phyloP scores from a whole-genome alignment of 164 flowering plant genomes.

The Litsea cubeba region DNA sequence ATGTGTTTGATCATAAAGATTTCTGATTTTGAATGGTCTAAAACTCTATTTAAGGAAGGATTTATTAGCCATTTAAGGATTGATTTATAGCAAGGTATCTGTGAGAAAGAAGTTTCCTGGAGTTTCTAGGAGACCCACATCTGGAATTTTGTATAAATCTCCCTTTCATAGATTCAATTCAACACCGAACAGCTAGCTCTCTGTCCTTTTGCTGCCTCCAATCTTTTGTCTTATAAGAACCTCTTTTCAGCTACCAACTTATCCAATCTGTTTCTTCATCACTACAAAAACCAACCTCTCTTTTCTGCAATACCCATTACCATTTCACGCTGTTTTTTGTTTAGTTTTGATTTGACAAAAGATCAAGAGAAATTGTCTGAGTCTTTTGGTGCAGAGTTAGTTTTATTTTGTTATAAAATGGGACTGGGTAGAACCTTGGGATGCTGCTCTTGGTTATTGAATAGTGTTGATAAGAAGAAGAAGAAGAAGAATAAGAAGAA shows the following conservation, averaged over 20 bases:
- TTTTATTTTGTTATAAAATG: conserved; percentile 15
- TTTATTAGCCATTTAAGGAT: conserved; percentile 8
- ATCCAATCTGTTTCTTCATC: background rate
- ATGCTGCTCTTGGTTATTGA: conserved; percentile 47
- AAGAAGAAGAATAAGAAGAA: conserved; percentile 23
- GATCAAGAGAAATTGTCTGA: background rate
- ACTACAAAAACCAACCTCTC: background rate
- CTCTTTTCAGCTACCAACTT: background rate
- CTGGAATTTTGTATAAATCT: too few species aligned
- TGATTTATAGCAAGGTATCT: background rate
- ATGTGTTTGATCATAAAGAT: background rate
- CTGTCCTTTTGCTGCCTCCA: background rate
- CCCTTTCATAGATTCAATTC: background rate
- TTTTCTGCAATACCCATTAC: background rate
- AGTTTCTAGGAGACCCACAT: conserved; percentile 14
- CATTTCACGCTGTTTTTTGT: background rate
- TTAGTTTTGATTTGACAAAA: background rate
- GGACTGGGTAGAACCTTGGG: conserved; percentile 71
- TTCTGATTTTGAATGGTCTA: background rate
- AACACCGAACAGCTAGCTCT: background rate
- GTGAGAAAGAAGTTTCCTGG: conserved; percentile 25
- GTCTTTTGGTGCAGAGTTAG: background rate
- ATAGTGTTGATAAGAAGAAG: conserved; percentile 32
- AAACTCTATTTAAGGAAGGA: background rate
- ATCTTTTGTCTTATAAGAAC: background rate